Base-by-base conservation (phyloP, 2,329 filamentous ascomycete genomes). In the Penicillium sp. region DNA sequence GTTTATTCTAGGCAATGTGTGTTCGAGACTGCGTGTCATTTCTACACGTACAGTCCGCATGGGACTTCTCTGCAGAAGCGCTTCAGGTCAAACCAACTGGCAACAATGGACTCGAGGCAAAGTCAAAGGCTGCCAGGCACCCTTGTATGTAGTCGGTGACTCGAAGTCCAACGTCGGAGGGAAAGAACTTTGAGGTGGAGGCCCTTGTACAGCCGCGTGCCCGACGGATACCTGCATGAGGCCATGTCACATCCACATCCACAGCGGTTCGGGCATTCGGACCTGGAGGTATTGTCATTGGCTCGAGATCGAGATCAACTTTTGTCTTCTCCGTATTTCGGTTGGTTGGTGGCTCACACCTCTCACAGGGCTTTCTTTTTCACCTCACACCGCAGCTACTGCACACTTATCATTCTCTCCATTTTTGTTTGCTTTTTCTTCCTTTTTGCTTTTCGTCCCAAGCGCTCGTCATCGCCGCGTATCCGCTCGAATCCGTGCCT, bases 181-280 rank as follows among this genome's bases (percentile, higher is more conserved):
- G 22, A 7, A 35, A 7, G 19, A 22, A 22, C n/a, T n/a, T n/a
- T n/a, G n/a, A 7, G 14, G 3, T 9, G 37, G 30, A 6, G 3
- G 1, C 9, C 19, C 25, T 41, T 18, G 16, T 46, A 44, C 46
- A 51, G 57, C 49, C 42, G 36, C 31, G 14, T 16, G 34, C 40
- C 42, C 44, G 19, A 47, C 64, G 65, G 63, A 50, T 63, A 57
- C 56, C 39, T 61, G 60, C 65, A 58, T 56, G 46, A 52, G 33
- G 42, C 41, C 19, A 50, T 39, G 46, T 47, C 22, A 35, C 46
- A 54, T 45, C 49, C 22, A 35, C 46, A 54, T 45, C 49, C 45
- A 41, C 40, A 49, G 53, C 47, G 50, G 50, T 54, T 58, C 48
- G 41, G 49, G 44, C 35, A 39, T 36, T 13, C 22, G 30, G 33